Base-by-base conservation (phyloP, 2,329 filamentous ascomycete genomes). In the Neocucurbitaria cava region DNA sequence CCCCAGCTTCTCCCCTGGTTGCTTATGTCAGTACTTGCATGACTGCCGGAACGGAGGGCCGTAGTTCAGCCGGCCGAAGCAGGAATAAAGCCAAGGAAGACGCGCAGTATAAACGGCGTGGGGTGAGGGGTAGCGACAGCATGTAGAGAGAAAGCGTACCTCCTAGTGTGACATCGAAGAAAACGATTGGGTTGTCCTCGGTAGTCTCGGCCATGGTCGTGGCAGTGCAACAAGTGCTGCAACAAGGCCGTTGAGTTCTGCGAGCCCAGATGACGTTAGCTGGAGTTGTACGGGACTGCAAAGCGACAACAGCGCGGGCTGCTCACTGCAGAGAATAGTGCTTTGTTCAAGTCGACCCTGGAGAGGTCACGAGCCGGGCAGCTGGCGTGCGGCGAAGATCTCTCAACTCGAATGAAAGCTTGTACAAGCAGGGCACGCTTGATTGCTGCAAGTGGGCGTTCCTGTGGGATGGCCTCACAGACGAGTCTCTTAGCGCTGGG, bases 81-180 rank as follows among this genome's bases (percentile, higher is more conserved):
- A 52, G 13, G 44, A 56, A 41, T 13, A 39, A 41, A 45, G 43
- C 40, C 49, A 49, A 43, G 42, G 38, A 51, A 44, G 45, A 57
- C 49, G 55, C 50, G 58, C 52, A 50, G 53, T 38, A 53, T 46
- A n/a, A n/a, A n/a, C n/a, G 53, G 50, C 50, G 54, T 54, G 53
- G 54, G 48, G 51, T 58, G 52, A 58, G 51, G 50, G 54, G 54
- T 46, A 49, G 38, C 23, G 28, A 49, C 26, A 39, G 33, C 23
- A 42, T 17, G 40, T 18, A 18, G 28, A 30, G 50, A 38, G 23
- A 41, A 42, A 40, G 42, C 84, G 72, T 76, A 90, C 89, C 89
- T 80, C 90, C 90, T 52, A 95, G 81, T 3, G 90, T 90, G 56
- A 92, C 85, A 75, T 92, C 89, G 76, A 92, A 91, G 79, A 92